Base-by-base conservation (phyloP, 495 filamentous ascomycete genomes). In the Darksidea phi region DNA sequence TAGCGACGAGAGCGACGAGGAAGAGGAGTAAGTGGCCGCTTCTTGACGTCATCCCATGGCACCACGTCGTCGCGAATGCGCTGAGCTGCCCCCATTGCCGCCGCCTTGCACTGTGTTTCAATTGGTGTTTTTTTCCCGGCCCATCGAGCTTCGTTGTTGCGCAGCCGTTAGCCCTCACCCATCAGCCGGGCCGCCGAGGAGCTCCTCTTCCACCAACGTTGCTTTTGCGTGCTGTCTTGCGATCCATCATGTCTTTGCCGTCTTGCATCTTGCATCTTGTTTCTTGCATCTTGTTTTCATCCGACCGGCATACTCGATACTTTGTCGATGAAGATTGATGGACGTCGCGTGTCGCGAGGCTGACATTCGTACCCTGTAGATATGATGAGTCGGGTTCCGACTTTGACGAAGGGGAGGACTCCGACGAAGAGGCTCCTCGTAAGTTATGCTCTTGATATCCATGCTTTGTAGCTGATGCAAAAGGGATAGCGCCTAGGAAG, bases 1-100 rank as follows among this genome's bases (percentile, higher is more conserved):
- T 41, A 82, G 79, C 46, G 83, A 86, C 52, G 82, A 78, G 43
- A 82, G 80, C 41, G 82, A 83, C 65, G 82, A 84, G 61, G 83
- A 86, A 75, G 82, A 85, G 70, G 83, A 85, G 82, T 85, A 76
- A 81, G 82, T 77, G 18, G 20, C n/a, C 32, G 23, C 53, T 43
- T 55, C 55, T 68, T 72, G 69, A 72, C 67, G 69, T 72, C 64
- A 68, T 67, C 47, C 38, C 54, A 60, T 53, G 51, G 57, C 57
- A 60, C 51, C 56, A 38, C 15, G 38, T 15, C 20, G 57, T 58
- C 58, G 63, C 56, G 48, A 52, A 53, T 20, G 15, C 42, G 13
- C 47, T 20, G 45, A 49, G 52, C 15, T 20, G 25, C 28, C 0
- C 59, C 51, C 45, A 63, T 60, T 50, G 49, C 24, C 24, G 37